Conservation (phyloP, 225 moss, liverwort and hornwort genomes). For the Sphagnum contortum region DNA sequence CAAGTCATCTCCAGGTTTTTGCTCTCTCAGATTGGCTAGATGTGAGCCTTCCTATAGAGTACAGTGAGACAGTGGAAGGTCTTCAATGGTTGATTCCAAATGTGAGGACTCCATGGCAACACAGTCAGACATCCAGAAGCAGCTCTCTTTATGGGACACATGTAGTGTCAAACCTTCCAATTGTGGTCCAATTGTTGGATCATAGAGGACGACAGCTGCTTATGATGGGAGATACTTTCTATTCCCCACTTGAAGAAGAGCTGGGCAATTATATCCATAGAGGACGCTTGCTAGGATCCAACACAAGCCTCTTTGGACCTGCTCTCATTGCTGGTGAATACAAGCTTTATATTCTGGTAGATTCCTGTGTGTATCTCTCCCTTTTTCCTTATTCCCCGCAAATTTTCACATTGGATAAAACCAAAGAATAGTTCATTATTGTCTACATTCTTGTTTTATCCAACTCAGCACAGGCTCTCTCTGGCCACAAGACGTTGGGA, state of each 20-base stretch:
- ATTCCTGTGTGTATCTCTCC: neutral
- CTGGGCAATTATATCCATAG: neutral
- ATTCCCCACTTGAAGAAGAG: neutral
- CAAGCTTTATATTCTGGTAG: conserved; percentile 59
- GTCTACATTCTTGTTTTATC: no score
- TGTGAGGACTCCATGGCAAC: conserved; percentile 59
- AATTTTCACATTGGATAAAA: no score
- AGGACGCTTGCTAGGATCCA: conserved; percentile 43
- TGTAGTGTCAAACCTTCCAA: conserved; percentile 15
- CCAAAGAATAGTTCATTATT: no score
- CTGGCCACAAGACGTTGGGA: no score
- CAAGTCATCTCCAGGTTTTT: conserved; percentile 75
- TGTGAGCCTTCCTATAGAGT: conserved; percentile 65
- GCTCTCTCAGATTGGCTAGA: conserved; percentile 74
- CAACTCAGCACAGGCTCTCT: no score
- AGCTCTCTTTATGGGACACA: conserved; percentile 13
- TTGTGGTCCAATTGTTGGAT: conserved; percentile 22
- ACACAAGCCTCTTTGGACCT: conserved; percentile 54
- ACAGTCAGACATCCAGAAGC: conserved; percentile 14
- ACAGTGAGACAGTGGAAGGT: conserved; percentile 57
- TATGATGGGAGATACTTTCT: conserved; percentile 4
- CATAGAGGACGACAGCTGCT: conserved; percentile 27
- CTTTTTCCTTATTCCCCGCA: no score
- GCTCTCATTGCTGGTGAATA: conserved; percentile 62
- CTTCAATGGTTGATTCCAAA: conserved; percentile 83